These are phyloP conservation scores for Aureobasidium namibiae DNA, from an alignment of 2,329 filamentous ascomycete genomes.

Conservation along the genomic window DNA sequence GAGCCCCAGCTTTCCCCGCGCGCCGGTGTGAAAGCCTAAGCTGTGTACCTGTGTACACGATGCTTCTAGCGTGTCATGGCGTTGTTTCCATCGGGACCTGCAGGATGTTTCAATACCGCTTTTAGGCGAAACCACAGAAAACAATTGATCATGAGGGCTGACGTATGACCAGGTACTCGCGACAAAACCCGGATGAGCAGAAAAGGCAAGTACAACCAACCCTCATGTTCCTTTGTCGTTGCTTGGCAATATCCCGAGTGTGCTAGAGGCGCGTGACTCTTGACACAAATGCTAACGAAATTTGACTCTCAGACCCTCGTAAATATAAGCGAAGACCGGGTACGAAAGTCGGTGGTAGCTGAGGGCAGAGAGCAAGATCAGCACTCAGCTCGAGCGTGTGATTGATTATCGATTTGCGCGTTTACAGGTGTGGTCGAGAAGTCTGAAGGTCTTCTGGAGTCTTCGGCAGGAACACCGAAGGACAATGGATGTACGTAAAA, in stretches of 20 bases:
- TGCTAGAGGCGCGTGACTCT: not conserved
- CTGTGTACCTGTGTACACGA: not conserved
- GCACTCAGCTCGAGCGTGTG: not conserved
- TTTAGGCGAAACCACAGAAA: not conserved
- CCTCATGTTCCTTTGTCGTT: not conserved
- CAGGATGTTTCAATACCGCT: not conserved
- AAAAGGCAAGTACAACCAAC: constrained; percentile 41
- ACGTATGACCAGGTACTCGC: constrained; percentile 49
- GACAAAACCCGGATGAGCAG: constrained; percentile 63
- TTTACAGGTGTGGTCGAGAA: not conserved
- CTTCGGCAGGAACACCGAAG: not conserved
- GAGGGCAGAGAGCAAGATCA: not conserved
- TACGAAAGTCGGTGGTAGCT: constrained; percentile 16
- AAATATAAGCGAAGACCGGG: constrained; percentile 53
- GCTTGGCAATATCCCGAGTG: not conserved
- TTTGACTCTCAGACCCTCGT: constrained; percentile 47
- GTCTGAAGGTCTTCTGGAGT: not conserved
- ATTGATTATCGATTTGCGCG: not conserved
- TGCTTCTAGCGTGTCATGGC: not conserved
- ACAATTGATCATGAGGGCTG: constrained; percentile 3
- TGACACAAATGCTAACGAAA: not conserved
- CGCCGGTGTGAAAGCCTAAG: constrained; percentile 1
- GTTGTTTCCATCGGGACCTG: not conserved
- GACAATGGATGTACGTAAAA: not conserved
- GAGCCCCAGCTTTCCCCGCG: constrained; percentile 1